Base-by-base conservation (phyloP, 805 yeast species). In the Osmozyma mogii region DNA sequence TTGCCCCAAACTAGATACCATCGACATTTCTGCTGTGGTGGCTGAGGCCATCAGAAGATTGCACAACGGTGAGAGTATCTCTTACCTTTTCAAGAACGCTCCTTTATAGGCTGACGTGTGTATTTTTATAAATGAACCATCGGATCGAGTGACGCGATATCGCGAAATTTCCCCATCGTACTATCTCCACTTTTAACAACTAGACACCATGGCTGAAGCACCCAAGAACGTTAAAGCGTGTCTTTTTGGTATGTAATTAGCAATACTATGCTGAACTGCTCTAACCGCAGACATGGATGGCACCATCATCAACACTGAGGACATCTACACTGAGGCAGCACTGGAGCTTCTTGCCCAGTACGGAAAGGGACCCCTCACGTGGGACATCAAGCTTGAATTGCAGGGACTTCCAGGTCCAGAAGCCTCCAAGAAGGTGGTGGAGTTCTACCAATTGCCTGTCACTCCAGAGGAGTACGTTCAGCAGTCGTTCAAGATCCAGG, bases 351-450 rank as follows among this genome's bases (percentile, higher is more conserved):
- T 92, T 15, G 72, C 74, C 9, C 61, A 65, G 31, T 80, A 73
- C 47, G 84, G 81, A 7, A 82, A 78, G 47, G 94, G 94, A 0
- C 79, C 83, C 2, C 67, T 82, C 40, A 79, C 92, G 0, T 89
- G 97, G 96, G 94, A 84, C 40, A 72, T 88, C 28, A 92, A 92
- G 56, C 66, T 85, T 37, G 69, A 79, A 40, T 58, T 92, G 16
- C 97, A 92, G 60, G 98, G 98, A 1, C 65, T 84, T 25, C 96
- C 97, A 1, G 96, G 95, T 0, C 70, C 76, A 1, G 79, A 70
- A 22, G 84, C 95, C 5, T 67, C 78, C 10, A 65, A 67, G 30
- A 61, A 69, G 22, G 68, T 88, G 27, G 65, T 92, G 29, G 75
- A 79, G 24, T 72, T 77, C 45, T 80, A 84, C 44, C 23, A 25